phyloP scores from a whole-genome alignment of 2,329 filamentous ascomycete genomes.

The Alternaria tenuissima region DNA sequence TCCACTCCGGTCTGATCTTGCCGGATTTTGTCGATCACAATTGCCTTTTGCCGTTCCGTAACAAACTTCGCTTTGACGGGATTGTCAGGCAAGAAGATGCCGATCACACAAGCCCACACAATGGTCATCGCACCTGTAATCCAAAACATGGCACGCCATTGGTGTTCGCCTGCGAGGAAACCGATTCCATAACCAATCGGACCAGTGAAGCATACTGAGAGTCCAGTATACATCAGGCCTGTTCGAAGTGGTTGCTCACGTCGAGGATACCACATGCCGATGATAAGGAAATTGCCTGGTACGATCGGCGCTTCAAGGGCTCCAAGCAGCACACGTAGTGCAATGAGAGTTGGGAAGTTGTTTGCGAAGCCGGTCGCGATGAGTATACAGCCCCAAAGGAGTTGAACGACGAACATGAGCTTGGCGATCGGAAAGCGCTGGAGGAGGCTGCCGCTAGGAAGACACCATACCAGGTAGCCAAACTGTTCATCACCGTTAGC shows the following conservation, averaged over 20 bases:
- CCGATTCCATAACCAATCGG: conserved; percentile 40
- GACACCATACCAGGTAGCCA: conserved; percentile 34
- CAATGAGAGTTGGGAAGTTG: conserved; percentile 55
- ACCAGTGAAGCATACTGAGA: conserved; percentile 48
- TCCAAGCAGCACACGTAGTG: conserved; percentile 63
- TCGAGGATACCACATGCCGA: conserved; percentile 52
- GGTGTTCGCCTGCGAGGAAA: conserved; percentile 35
- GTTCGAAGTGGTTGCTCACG: conserved; percentile 46
- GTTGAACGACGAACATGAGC: conserved; percentile 21
- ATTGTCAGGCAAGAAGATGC: conserved; percentile 50
- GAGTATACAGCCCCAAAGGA: conserved; percentile 27
- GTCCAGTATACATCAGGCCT: conserved; percentile 43
- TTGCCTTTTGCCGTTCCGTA: conserved; percentile 45
- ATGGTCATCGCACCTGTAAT: conserved; percentile 47
- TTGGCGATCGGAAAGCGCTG: conserved; percentile 31
- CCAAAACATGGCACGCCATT: conserved; percentile 53
- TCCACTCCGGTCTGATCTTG: conserved; percentile 59
- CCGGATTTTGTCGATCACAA: conserved; percentile 43
- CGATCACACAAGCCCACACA: conserved; percentile 41
- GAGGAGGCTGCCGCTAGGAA: conserved; percentile 26
- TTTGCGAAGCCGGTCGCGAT: conserved; percentile 25
- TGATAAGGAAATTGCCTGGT: conserved; percentile 21
- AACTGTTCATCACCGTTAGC: conserved; percentile 13
- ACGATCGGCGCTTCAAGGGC: conserved; percentile 65
- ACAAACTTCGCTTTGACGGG: conserved; percentile 49